A percentile compares a stretch with the other conserved stretches of the same genome.
These are phyloP conservation scores for Iberis amara DNA, from an alignment of 441 rosid species.

Conservation along the genomic window DNA sequence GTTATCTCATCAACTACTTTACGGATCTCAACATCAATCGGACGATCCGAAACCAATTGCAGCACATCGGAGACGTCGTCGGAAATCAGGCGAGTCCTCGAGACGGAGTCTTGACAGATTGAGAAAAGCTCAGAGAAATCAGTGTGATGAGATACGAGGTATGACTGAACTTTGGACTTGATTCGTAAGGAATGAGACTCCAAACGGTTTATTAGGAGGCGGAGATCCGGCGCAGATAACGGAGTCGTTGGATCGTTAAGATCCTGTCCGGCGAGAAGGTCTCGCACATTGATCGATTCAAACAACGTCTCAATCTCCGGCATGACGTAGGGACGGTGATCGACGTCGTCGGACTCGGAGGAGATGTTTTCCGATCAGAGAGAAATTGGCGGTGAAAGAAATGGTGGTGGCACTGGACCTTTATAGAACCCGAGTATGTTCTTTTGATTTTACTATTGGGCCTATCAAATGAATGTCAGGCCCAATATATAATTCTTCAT, in stretches of 20 bases:
- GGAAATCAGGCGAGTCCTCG: constrained; percentile 41
- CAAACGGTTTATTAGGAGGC: constrained; percentile 69
- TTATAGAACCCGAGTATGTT: background rate
- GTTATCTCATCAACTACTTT: constrained; percentile 50
- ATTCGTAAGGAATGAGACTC: constrained; percentile 85
- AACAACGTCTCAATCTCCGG: constrained; percentile 65
- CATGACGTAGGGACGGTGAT: constrained; percentile 29
- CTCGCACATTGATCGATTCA: constrained; percentile 66
- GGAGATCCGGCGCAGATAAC: constrained; percentile 94
- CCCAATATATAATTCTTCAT: background rate
- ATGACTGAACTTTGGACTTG: constrained; percentile 80
- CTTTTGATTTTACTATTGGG: background rate
- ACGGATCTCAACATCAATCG: constrained; percentile 61
- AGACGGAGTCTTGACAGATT: constrained; percentile 62
- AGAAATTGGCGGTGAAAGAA: constrained; percentile 6
- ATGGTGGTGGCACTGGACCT: constrained; percentile 13
- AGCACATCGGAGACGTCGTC: constrained; percentile 43
- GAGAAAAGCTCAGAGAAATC: constrained; percentile 83
- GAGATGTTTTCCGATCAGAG: constrained; percentile 22
- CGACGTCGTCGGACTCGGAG: constrained; percentile 13
- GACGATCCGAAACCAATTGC: constrained; percentile 47
- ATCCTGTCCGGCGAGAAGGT: constrained; percentile 79
- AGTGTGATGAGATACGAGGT: constrained; percentile 66
- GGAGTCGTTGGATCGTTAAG: constrained; percentile 71
- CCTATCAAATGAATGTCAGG: constrained; percentile 7